Percentiles rank a stretch among this genome's conserved stretches.
Evolutionary conservation across 768 basidiomycete genomes (phyloP).

Genomic region (Mycena capillaripes): DNA sequence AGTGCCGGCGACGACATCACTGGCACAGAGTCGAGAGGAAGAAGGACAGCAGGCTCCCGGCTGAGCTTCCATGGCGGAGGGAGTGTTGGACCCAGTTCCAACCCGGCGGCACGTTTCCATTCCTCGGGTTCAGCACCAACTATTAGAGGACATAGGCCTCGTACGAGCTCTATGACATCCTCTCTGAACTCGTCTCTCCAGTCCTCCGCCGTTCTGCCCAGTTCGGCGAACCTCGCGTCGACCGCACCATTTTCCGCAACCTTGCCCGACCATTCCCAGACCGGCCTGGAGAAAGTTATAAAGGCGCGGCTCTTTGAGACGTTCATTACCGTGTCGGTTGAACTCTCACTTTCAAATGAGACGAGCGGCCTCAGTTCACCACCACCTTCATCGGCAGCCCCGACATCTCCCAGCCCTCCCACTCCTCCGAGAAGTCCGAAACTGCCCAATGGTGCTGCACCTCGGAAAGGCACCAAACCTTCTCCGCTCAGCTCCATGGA

Average conservation of each 20-base stretch:
- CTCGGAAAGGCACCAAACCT: constrained; percentile 37
- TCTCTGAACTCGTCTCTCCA: constrained; percentile 49
- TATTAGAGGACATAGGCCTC: constrained; percentile 56
- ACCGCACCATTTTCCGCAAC: constrained; percentile 47
- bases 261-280: constrained; percentile 75
- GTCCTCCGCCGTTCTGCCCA: constrained; percentile 33
- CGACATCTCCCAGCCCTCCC: constrained; percentile 29
- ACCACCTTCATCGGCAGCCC: constrained; percentile 15
- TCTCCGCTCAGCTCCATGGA: constrained; percentile 41
- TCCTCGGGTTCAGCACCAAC: constrained; percentile 43
- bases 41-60: constrained; percentile 63
- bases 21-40: constrained; percentile 51
- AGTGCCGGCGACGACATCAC: constrained; percentile 51
- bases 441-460: constrained; percentile 25
- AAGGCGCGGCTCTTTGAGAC: constrained; percentile 84
- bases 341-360: constrained; percentile 33
- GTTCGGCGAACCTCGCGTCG: constrained; percentile 36
- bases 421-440: constrained; percentile 38
- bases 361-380: constrained; percentile 15
- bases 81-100: constrained; percentile 32
- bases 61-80: constrained; percentile 51
- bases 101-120: constrained; percentile 26
- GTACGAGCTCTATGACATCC: constrained; percentile 69
- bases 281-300: constrained; percentile 77
- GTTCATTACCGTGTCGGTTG: constrained; percentile 72